Base-by-base conservation (phyloP, 352 stramenopile species). In the Thraustochytrium striatum region DNA sequence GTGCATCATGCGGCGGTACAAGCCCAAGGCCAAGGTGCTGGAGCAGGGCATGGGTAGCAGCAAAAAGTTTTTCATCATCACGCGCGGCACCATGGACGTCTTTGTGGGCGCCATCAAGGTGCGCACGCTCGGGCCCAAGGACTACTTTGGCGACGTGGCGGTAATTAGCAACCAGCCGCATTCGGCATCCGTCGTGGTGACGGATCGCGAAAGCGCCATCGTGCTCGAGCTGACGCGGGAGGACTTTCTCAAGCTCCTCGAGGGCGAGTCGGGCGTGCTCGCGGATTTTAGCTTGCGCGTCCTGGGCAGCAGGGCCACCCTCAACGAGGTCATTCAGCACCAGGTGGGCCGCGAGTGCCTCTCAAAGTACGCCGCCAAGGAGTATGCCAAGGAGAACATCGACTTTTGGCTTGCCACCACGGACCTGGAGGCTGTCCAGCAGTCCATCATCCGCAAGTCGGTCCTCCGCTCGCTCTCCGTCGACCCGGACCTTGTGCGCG, bases 81-180 rank as follows among this genome's bases (percentile, higher is more conserved):
- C 35, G 11, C 28, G n/a, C 13, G 65, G 65, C 28, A 30, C n/a
- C 9, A 30, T 62, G 13, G 16, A 75, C 9, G 65, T 75, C 19
- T 75, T 62, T 32, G 65, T 75, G 43, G 52, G 52, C 32, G 19
- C 30, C 43, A 75, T 61, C 16, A 2, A 35, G n/a, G 65, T 75
- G 11, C 65, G 65, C 25, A 62, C 65, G 30, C 43, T 75, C 32
- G 52, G 52, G 3, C 7, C 21, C 8, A 38, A 32, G 3, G 43
- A 75, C n/a, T 75, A 38, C 65, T 75, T 75, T 68, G 65, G 65
- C 44, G 65, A 75, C 16, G 65, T 75, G 11, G 58, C 65, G 8
- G 41, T 75, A n/a, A 43, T 75, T 3, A 62, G 41, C 0, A 43
- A 30, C 30, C 65, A 61, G 44, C 65, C 65, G 36, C 65, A 75